These are phyloP conservation scores for Epichloe elymi DNA, from an alignment of 2,329 filamentous ascomycete species.

Conservation along the genomic window DNA sequence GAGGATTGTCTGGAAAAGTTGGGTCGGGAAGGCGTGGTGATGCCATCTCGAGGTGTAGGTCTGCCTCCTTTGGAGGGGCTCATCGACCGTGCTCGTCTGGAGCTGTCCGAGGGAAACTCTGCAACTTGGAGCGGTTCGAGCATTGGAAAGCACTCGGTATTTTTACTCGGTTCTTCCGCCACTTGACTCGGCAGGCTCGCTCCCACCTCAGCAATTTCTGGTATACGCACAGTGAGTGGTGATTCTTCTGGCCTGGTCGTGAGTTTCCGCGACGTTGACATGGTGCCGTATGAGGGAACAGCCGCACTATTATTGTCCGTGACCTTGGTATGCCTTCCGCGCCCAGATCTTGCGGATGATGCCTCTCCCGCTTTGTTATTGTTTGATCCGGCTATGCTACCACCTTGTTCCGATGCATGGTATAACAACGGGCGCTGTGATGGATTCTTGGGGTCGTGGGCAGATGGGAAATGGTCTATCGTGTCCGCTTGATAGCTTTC, in stretches of 20 bases:
- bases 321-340: slow-evolving; percentile 7
- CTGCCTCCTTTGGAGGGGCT: slow-evolving; percentile 13
- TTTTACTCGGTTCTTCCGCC: neutral
- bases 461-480: slow-evolving; percentile 17
- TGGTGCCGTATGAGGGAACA: slow-evolving; percentile 19
- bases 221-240: slow-evolving; percentile 5
- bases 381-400: neutral
- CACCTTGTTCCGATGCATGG: neutral
- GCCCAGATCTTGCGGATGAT: slow-evolving; percentile 8
- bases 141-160: slow-evolving; percentile 13
- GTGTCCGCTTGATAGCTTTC: slow-evolving; percentile 14
- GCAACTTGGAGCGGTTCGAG: slow-evolving; percentile 9
- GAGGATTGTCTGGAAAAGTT: slow-evolving; percentile 39
- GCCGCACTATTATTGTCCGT: slow-evolving; percentile 6
- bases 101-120: slow-evolving; percentile 1
- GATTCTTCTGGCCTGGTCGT: neutral
- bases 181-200: neutral
- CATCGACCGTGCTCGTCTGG: slow-evolving; percentile 11
- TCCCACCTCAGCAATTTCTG: slow-evolving; percentile 4
- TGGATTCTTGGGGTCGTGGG: slow-evolving; percentile 9
- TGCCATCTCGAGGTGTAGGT: slow-evolving; percentile 8
- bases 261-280: slow-evolving; percentile 15
- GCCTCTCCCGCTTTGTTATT: slow-evolving; percentile 3
- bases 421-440: slow-evolving; percentile 12
- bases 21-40: slow-evolving; percentile 25